Evolutionary conservation across 2,329 filamentous ascomycete genomes (phyloP).

Genomic region (Verticillium isaacii): DNA sequence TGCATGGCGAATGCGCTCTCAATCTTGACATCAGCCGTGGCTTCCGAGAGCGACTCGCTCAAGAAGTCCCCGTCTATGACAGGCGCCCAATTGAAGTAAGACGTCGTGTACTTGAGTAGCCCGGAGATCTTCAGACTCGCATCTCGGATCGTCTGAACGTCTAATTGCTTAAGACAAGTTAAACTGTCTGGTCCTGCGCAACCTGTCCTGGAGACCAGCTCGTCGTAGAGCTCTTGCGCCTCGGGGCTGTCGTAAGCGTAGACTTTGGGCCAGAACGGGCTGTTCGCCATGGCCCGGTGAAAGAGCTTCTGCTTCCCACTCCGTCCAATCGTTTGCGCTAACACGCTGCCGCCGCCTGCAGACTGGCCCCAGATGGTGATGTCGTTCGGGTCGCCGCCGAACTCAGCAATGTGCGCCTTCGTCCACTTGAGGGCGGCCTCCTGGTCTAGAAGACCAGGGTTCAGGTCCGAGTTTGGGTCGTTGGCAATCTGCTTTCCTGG

Average conservation of each 20-base stretch:
- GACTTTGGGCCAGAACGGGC: conserved; percentile 56
- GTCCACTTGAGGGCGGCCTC: conserved; percentile 21
- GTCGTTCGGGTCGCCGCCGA: conserved; percentile 19
- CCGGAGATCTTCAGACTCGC: conserved; percentile 44
- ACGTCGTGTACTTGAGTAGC: conserved; percentile 48
- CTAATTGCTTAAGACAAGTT: conserved; percentile 46
- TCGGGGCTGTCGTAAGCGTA: conserved; percentile 45
- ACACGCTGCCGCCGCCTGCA: conserved; percentile 17
- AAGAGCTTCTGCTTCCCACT: conserved; percentile 14
- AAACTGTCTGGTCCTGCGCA: conserved; percentile 42
- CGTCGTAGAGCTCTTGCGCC: conserved; percentile 45
- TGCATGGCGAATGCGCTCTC: conserved; percentile 48
- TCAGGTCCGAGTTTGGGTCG: conserved; percentile 40
- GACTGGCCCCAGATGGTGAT: conserved; percentile 23
- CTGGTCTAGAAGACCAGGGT: conserved; percentile 39
- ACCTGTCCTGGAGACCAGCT: conserved; percentile 38
- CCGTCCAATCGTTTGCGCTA: conserved; percentile 11
- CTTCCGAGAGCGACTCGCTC: conserved; percentile 37
- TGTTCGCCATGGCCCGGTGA: conserved; percentile 27
- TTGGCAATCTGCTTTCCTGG: conserved; percentile 40
- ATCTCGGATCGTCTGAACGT: conserved; percentile 46
- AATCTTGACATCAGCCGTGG: conserved; percentile 35
- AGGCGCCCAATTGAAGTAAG: conserved; percentile 55
- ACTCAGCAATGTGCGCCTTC: conserved; percentile 18
- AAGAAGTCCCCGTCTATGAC: conserved; percentile 55